Evolutionary conservation across 176 grass and related monocot genomes (phyloP), one percentile per base, ranked within the genome.

Genomic region (Phragmites australis): DNA sequence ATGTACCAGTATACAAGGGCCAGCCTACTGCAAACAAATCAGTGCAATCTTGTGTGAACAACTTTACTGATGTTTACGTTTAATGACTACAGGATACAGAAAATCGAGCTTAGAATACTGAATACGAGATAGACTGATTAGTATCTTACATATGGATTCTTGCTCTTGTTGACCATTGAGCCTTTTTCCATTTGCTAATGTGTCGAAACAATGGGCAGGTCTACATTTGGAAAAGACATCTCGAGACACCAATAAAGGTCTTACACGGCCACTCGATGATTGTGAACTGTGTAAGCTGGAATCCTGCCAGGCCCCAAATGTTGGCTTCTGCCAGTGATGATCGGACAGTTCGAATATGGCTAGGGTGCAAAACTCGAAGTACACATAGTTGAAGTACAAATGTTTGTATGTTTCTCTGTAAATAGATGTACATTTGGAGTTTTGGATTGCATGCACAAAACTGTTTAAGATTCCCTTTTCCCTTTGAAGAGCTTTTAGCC

Each of bases 281-380:
- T 0, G 96, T 99, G 31, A 99, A 95, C 48, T 93, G 92, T 50
- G 92, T 95, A 19, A 88, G 85, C 53, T 99, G 96, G 96, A 99
- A 99, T 80, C 92, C 90, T 61, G 45, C 22, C 3, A 98, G 70
- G 63, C 90, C 96, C 32, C 86, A 89, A 73, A 91, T 98, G 92
- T 47, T 98, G 74, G 96, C 92, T 62, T 98, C 96, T 10, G 92
- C 96, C 37, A 98, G 96, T 40, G 96, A 98, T 82, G 92, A 95
- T 39, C 65, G 51, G 39, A 99, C 96, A 54, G 75, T 99, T 81
- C 74, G 96, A 48, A 93, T 95, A 72, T 95, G 96, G 96, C 5
- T 95, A 22, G 81, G 68, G 0, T 1, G 9, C 74, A 93, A 72
- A 76, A 25, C 27, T 54, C 40, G 22, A 11, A 71, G 4, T 42